Evolutionary conservation across 441 rosid genomes (phyloP), one percentile per base, ranked within the genome.

Genomic region (Euphorbia corollata): DNA sequence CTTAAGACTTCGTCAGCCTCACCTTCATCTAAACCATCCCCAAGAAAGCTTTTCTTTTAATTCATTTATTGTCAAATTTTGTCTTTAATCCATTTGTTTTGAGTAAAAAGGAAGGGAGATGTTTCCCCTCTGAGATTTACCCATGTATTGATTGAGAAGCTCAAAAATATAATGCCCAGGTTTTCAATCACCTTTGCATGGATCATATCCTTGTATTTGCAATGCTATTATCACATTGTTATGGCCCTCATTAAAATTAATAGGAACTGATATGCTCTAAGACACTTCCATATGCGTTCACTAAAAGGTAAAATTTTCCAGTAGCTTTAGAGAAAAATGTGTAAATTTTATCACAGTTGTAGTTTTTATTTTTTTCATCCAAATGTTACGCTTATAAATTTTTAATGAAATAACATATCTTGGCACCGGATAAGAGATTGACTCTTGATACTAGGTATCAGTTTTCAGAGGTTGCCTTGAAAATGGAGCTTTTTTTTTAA

Each of bases 11-110:
- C 87, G 36, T 59, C 82, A 61, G 5, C 79, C 66, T 74, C 89
- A 51, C 79, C 88, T 66, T 74, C 86, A 19, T 78, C 90, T 10
- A 81, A 85, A 70, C 75, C 88, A 48, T 71, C 97, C 53, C 77
- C 87, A 0, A 84, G 90, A 75, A 92, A 77, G 81, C 85, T 87
- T 56, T 88, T 88, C 87, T 90, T 90, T 77, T 92, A 71, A 84
- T 72, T 64, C 11, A 65, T 73, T 39, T 22, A 8, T 47, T 67
- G 55, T 9, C 58, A 63, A n/a, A 20, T 20, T 15, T 34, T 73
- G 67, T 41, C 47, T 30, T 55, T 19, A 2, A 27, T 27, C 16
- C 32, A 61, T 47, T 51, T 59, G 64, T 41, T 74, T 32, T 53
- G 53, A 63, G 51, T 61, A 9, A 59, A 68, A 63, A 63, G 4